Conservation (phyloP, 1,284 basidiomycete species). For the Apiotrichum veenhuisii region DNA sequence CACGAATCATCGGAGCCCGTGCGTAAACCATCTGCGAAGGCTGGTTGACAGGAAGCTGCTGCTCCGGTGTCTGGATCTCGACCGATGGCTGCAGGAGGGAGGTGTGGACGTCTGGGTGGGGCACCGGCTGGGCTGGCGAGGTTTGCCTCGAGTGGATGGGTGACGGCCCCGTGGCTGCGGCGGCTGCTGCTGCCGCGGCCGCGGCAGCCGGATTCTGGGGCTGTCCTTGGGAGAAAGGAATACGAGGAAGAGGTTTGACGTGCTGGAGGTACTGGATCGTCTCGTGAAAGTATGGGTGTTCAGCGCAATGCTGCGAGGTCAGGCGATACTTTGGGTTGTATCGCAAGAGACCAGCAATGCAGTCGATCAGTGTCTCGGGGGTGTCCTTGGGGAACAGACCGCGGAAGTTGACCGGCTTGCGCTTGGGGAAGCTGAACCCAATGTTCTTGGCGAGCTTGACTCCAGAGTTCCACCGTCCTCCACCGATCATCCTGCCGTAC, state of each 20-base stretch:
- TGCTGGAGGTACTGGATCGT: slow-evolving; percentile 55
- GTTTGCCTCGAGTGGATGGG: slow-evolving; percentile 56
- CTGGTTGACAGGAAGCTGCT: background rate
- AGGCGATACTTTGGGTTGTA: slow-evolving; percentile 85
- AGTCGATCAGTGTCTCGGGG: slow-evolving; percentile 78
- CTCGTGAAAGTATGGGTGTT: slow-evolving; percentile 79
- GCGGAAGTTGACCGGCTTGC: slow-evolving; percentile 69
- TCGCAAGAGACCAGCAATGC: slow-evolving; percentile 84
- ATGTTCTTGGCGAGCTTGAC: slow-evolving; percentile 78
- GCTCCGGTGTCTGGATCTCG: slow-evolving; percentile 8
- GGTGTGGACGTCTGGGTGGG: slow-evolving; percentile 24
- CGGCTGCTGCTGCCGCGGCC: background rate
- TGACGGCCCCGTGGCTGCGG: slow-evolving; percentile 58
- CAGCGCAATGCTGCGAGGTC: slow-evolving; percentile 78
- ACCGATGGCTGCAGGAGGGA: slow-evolving; percentile 37
- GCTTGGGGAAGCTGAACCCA: slow-evolving; percentile 89
- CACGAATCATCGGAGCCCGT: background rate
- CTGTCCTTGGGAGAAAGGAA: slow-evolving; percentile 46
- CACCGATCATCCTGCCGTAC: slow-evolving; percentile 68
- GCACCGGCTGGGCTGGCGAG: background rate
- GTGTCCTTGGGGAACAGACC: slow-evolving; percentile 74
- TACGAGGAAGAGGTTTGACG: slow-evolving; percentile 59
- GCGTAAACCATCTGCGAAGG: background rate
- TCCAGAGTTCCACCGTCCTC: slow-evolving; percentile 81
- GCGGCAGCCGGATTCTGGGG: slow-evolving; percentile 8